Base-by-base conservation (phyloP, 768 basidiomycete species). In the Boletus patriciae region DNA sequence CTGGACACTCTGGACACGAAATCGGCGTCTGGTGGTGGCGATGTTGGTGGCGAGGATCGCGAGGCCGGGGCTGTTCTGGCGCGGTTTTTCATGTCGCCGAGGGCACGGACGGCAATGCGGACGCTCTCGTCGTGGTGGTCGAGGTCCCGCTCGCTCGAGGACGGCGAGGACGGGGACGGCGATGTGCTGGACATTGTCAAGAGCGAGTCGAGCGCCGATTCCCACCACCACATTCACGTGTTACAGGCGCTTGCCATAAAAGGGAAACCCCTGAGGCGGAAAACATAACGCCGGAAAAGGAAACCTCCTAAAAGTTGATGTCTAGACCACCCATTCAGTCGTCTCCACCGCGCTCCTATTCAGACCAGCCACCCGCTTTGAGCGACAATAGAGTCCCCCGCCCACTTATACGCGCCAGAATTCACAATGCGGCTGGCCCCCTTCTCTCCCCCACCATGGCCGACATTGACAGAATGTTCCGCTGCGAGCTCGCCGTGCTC, bases 51-150 rank as follows among this genome's bases (percentile, higher is more conserved):
- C 44, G 61, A 57, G 45, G 55, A 50, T 36, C 52, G 66, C 43
- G 59, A 45, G n/a, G 61, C 31, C 41, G 25, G 52, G 1, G 63
- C 61, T 18, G 59, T 23, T 46, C 59, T 57, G 0, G 57, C 67
- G 55, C 80, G 76, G 50, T 80, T 86, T 52, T 87, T 79, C 91
- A 92, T 92, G 65, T 89, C 87, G 27, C 80, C 90, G 16, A 93
- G 78, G 1, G 90, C 91, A 37, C 80, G 74, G 13, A 90, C 84
- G 21, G 91, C 92, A 67, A 92, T 92, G 50, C 84, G 80, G 0
- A 91, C 88, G 63, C 83, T 85, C 71, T 90, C 90, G 61, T 90
- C 89, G 54, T 88, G 80, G 65, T 78, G 76, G 49, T 79, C 78
- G 62, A 82, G 73, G 2, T 66, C 15, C 15, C 36, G 34, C 15